Evolutionary conservation across 1,284 basidiomycete genomes (phyloP).

Genomic region (Cutaneotrichosporon dermatis): DNA sequence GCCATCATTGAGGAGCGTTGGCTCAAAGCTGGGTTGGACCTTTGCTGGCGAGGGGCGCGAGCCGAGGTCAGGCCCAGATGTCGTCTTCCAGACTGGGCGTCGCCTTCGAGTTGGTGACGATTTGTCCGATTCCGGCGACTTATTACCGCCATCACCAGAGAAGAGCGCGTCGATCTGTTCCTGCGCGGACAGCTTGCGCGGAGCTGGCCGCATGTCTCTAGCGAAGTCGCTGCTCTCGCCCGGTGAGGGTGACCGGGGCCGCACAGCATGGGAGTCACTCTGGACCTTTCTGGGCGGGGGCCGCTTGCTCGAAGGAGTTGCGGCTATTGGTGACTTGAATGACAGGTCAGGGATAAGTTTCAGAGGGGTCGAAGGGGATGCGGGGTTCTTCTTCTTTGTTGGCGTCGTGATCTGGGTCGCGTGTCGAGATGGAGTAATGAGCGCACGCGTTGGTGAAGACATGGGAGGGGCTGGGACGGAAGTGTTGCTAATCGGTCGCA

Average conservation of each 20-base stretch:
- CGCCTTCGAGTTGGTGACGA: too few relatives aligned
- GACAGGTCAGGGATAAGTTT: too few relatives aligned
- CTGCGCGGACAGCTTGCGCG: background rate
- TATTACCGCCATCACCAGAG: too few relatives aligned
- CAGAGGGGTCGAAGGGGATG: too few relatives aligned
- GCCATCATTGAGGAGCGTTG: conserved; percentile 1
- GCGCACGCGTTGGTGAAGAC: background rate
- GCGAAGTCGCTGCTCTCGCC: conserved; percentile 9
- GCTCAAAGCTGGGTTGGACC: background rate
- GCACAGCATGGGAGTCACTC: too few relatives aligned
- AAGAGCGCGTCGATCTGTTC: background rate
- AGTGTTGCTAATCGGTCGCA: background rate
- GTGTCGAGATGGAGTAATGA: background rate
- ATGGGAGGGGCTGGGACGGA: background rate
- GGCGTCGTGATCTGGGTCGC: background rate
- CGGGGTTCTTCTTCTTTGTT: background rate
- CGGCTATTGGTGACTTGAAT: too few relatives aligned
- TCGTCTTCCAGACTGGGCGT: too few relatives aligned
- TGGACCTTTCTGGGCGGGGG: too few relatives aligned
- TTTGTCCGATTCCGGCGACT: too few relatives aligned
- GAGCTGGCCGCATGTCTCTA: background rate
- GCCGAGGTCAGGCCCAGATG: background rate
- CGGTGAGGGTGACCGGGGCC: background rate
- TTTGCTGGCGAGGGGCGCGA: background rate
- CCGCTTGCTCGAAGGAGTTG: background rate